Base-by-base conservation (phyloP, 1,139 yeast species). In the Debaryomycetaceae sp. region DNA sequence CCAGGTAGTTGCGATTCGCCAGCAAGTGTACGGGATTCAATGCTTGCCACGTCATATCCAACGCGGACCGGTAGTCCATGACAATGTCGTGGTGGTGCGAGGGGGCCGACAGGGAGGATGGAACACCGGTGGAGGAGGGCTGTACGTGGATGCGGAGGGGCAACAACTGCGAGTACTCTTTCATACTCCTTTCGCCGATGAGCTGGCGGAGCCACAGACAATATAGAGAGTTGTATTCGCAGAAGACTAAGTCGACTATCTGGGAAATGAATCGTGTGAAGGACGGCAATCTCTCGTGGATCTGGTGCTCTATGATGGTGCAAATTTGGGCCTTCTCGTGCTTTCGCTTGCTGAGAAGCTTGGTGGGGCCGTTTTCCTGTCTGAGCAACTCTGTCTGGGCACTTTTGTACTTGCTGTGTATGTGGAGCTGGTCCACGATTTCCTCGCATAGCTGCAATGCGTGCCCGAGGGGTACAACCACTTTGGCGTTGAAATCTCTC, bases 161-260 rank as follows among this genome's bases (percentile, higher is more conserved):
- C 11, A 11, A 7, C 31, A 27, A 27, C 24, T 39, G 38, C 8
- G 17, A 11, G 36, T 40, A 52, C 40, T 53, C 54, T n/a, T 40
- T 11, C 17, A 51, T 36, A 35, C 53, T 49, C 29, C 53, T 42
- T 9, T 45, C 45, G 6, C 56, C 54, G 11, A 53, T 45, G n/a
- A 49, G 44, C 34, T 38, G 44, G 24, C 31, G 38, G 20, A 41
- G 41, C 57, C 57, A 55, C 11, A 31, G 33, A 40, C 50, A 42
- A 31, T 38, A 45, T 39, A 43, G 38, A 17, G 34, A 33, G 35
- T 45, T 45, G 34, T 48, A 45, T 9, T 36, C 34, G 5, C 14
- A n/a, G 29, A 40, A 36, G 29, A 45, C 35, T 9, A 39, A 20
- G 33, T 23, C 17, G 6, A 46, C 44, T 29, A 49, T 35, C 20